Conservation (phyloP, 2,329 filamentous ascomycete species). For the Truncatella angustata region DNA sequence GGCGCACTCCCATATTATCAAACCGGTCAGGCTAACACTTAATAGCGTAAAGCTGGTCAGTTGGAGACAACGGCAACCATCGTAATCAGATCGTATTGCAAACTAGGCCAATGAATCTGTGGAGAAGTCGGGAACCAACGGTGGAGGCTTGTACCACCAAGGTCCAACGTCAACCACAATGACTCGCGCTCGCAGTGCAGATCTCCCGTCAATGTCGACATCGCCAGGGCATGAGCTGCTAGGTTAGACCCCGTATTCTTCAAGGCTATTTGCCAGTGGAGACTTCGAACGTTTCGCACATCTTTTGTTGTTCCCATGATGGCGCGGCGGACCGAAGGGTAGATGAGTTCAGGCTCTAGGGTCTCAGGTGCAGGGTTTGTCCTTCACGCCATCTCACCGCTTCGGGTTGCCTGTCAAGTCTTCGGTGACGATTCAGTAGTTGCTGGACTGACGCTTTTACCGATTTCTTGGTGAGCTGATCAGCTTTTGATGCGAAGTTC, state of each 20-base stretch:
- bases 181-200: slow-evolving; percentile 3
- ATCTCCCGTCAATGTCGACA: slow-evolving; percentile 4
- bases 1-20: neutral
- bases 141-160: neutral
- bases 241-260: neutral
- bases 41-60: neutral
- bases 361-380: neutral
- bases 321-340: neutral
- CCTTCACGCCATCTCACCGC: neutral
- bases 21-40: neutral
- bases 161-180: slow-evolving; percentile 2
- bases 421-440: neutral
- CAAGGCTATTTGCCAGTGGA: neutral
- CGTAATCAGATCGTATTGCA: neutral
- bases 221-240: neutral
- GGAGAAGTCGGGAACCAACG: slow-evolving; percentile 6
- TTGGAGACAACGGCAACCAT: neutral
- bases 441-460: neutral
- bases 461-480: neutral
- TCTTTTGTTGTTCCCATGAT: slow-evolving; percentile 1
- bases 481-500: neutral
- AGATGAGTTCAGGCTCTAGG: neutral
- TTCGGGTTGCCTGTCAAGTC: neutral
- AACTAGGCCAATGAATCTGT: neutral
- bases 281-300: neutral